Evolutionary conservation across 768 basidiomycete species (phyloP), one percentile per base, ranked within the genome.

Genomic region (Exsudoporus frostii): DNA sequence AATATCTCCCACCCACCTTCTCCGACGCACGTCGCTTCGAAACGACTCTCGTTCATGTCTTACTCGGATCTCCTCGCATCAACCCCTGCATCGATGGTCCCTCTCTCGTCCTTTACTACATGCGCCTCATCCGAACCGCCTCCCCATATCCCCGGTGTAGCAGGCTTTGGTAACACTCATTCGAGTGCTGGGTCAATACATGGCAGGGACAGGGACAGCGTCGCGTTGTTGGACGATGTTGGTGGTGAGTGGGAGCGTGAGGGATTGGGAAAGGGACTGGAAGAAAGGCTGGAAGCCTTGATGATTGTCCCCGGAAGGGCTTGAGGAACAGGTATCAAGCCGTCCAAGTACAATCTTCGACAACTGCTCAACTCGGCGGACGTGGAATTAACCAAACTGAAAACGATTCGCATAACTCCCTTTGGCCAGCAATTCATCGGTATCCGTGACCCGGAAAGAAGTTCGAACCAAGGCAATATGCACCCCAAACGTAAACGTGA

Each of bases 221-320:
- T 77, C 33, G 73, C 71, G 8, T 52, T 84, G 58, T 60, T 82
- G 43, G 85, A 85, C 60, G 86, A 86, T 41, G 71, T 80, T 1
- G 89, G 90, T 9, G 90, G 91, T 0, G 92, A 94, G 70, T 95
- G 90, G 91, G 88, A 90, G 57, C 73, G 91, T 2, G 88, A 91
- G 60, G 92, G 92, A 0, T 67, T 95, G 24, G 92, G 92, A 0
- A 80, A 73, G 54, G 92, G 92, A 0, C 68, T 95, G 45, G 92
- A 90, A 69, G 92, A 93, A 73, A 73, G 92, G 51, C 67, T 95
- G 48, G 92, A 93, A 62, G 77, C 74, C 29, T 64, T 82, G 57
- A 76, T 77, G 73, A 61, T 62, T 20, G 47, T 65, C 32, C 67
- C 66, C 25, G 63, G 61, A 6, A 59, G 29, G 20, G 69, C 53